Base-by-base conservation (phyloP, 1,284 basidiomycete species). In the Ustilago lituana region DNA sequence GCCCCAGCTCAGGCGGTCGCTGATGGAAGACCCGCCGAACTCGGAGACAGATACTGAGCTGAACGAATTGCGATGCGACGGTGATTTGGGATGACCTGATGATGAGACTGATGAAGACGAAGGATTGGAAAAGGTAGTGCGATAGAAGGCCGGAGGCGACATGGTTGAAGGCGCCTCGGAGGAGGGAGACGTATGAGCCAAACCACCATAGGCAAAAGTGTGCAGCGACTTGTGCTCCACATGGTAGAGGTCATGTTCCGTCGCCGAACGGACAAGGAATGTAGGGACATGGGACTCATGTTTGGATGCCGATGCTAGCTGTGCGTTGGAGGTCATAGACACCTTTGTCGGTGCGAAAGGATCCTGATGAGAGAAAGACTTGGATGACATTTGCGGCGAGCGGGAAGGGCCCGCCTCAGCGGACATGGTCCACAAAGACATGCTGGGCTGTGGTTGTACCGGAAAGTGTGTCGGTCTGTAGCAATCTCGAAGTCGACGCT, bases 21-120 rank as follows among this genome's bases (percentile, higher is more conserved):
- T 54, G 37, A 50, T 53, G 15, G 44, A 44, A 7, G 66, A 69
- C 29, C 66, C 49, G 23, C 66, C 69, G 12, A 56, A 43, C 12
- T 67, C 64, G 6, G 69, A 72, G 12, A 64, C 53, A 4, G 64
- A 60, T 0, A 72, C 50, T 9, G 69, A 72, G 55, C 63, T 67
- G 56, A 72, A 68, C 10, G 69, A 72, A 45, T 68, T 72, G 46
- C 69, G 64, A 39, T 64, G 61, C 5, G 69, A 63, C 4, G 58
- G 53, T 0, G 69, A 56, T 37, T 40, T 54, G 5, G 56, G 55
- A 43, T 62, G 50, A 14, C 69, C 58, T 5, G 50, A 46, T 6
- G 69, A 72, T 0, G 69, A 72, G 33, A 72, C 22, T 29, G 64
- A 68, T 12, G 69, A 67, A 4, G 69, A 55, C 1, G 69, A 72